These are phyloP conservation scores for Lycium ferocissimum DNA, from an alignment of 257 asterid genomes.

Conservation along the genomic window DNA sequence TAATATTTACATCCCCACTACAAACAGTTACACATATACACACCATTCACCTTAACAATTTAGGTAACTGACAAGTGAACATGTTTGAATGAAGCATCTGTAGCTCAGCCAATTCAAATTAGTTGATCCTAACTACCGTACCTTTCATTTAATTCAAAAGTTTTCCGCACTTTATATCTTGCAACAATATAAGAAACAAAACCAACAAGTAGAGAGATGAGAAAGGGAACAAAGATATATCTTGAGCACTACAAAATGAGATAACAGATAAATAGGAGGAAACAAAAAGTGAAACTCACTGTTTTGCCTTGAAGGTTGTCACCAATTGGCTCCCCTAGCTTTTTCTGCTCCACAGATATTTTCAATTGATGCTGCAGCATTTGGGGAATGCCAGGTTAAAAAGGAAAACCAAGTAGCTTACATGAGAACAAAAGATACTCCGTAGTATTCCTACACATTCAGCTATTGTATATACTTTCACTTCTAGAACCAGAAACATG, in stretches of 20 bases:
- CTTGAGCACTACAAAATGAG: background rate
- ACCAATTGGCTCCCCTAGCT: conserved; percentile 83
- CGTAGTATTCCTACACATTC: background rate
- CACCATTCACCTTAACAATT: background rate
- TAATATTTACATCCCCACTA: background rate
- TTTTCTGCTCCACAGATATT: conserved; percentile 65
- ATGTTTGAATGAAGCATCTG: background rate
- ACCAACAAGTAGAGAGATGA: background rate
- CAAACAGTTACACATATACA: background rate
- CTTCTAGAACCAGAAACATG: conserved; percentile 2
- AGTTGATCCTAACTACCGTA: background rate
- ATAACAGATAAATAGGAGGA: background rate
- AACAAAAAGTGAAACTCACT: conserved; percentile 49
- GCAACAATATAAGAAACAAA: conserved; percentile 12
- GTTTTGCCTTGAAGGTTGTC: conserved; percentile 90
- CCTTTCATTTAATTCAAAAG: background rate
- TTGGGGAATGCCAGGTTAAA: conserved; percentile 1
- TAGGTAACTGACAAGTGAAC: background rate
- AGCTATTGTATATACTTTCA: background rate
- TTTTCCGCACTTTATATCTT: conserved; percentile 5
- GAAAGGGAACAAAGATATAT: background rate
- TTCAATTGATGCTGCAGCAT: conserved; percentile 70
- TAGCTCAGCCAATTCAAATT: conserved; percentile 1
- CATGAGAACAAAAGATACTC: conserved; percentile 11
- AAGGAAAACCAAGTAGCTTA: background rate